phyloP scores from a whole-genome alignment of 2,329 filamentous ascomycete genomes.

The Claviceps sorghi region DNA sequence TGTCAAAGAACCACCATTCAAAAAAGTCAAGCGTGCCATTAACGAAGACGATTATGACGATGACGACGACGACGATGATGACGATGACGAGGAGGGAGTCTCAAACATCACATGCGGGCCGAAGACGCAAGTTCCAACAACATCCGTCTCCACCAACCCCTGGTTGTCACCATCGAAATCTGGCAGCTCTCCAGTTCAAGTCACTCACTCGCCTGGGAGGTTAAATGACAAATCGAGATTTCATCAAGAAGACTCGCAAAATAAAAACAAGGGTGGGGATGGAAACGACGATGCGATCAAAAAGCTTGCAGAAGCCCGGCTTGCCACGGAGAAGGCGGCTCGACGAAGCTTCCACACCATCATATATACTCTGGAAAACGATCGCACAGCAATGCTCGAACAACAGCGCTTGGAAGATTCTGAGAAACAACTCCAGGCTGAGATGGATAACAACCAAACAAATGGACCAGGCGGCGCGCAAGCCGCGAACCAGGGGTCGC shows the following conservation, averaged over 20 bases:
- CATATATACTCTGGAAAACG: conserved; percentile 91
- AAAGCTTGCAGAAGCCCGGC: conserved; percentile 82
- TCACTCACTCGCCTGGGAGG: conserved; percentile 45
- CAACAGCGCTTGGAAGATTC: conserved; percentile 95
- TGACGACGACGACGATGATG: conserved; percentile 74
- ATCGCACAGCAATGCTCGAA: conserved; percentile 91
- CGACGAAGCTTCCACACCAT: conserved; percentile 84
- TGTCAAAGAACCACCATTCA: conserved; percentile 47
- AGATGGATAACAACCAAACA: conserved; percentile 57
- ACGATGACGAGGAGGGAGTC: conserved; percentile 38
- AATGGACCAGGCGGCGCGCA: conserved; percentile 31
- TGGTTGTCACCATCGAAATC: conserved; percentile 57
- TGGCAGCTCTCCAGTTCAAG: conserved; percentile 51
- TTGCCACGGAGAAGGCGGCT: conserved; percentile 76
- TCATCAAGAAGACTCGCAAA: conserved; percentile 30
- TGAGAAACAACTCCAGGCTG: conserved; percentile 87
- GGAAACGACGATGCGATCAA: conserved; percentile 68
- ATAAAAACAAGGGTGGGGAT: conserved; percentile 48
- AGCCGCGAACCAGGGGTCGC: conserved; percentile 62
- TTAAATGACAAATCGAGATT: conserved; percentile 36
- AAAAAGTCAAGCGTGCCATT: conserved; percentile 64
- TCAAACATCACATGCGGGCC: conserved; percentile 31
- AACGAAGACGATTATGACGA: conserved; percentile 78
- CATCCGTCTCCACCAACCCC: conserved; percentile 38
- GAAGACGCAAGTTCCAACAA: conserved; percentile 36